phyloP scores from a whole-genome alignment of 75 land plant species.

The Ceratopteris richardii region DNA sequence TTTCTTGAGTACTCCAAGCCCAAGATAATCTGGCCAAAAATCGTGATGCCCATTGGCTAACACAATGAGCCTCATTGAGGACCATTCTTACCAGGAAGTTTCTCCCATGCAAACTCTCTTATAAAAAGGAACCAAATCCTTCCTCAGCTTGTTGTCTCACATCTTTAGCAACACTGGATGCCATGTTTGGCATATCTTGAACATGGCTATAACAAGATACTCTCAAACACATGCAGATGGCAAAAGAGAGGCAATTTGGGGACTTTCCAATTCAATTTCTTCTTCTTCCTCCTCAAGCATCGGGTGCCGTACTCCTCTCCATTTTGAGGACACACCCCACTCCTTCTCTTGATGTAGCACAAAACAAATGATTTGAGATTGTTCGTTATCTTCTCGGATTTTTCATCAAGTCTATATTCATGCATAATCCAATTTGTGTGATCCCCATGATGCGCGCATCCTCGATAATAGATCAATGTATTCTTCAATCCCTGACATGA shows the following conservation, averaged over 20 bases:
- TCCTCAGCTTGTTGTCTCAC: no score
- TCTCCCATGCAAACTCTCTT: no score
- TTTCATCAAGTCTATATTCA: conserved; percentile 2
- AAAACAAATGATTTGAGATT: conserved; percentile 12
- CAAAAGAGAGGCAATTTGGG: background rate
- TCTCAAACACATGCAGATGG: background rate
- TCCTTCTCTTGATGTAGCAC: conserved; percentile 18
- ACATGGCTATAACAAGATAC: no score
- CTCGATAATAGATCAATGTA: background rate
- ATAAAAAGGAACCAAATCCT: no score
- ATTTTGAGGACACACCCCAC: conserved; percentile 16
- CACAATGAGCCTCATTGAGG: no score
- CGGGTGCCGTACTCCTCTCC: conserved; percentile 1
- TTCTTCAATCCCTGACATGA: conserved; percentile 3
- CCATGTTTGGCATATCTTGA: no score
- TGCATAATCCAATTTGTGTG: conserved; percentile 1
- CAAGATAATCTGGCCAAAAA: no score
- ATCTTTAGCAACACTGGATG: no score
- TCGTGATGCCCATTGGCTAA: no score
- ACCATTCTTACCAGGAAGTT: no score
- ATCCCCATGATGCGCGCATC: background rate
- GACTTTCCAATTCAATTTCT: no score
- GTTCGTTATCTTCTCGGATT: background rate
- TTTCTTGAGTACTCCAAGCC: conserved; percentile 86
- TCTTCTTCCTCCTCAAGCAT: conserved; percentile 49